Evolutionary conservation across 352 stramenopile genomes (phyloP), one percentile per base, ranked within the genome.

Genomic region (Pseudoperonospora humuli): DNA sequence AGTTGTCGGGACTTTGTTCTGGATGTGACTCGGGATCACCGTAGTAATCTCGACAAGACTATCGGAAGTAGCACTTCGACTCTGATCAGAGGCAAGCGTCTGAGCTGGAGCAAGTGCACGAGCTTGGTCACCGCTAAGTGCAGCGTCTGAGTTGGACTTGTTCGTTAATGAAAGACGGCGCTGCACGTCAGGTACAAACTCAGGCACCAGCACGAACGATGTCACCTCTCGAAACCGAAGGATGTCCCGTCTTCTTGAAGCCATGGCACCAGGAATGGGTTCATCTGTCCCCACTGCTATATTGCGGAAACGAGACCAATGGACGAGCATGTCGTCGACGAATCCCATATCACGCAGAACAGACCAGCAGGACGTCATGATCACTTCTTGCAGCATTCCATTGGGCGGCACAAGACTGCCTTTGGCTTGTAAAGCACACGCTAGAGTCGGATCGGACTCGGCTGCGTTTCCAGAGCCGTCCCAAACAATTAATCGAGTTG

Each of bases 281-380:
- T 71, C 61, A 19, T 68, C 57, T n/a, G 53, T 49, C 15, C 55
- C 61, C 2, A 90, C 56, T 1, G 67, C 52, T 15, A 90, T 48
- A 34, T 90, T 90, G 18, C 77, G 70, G 29, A 90, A 87, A 14
- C 77, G 77, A 37, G 70, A 85, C 77, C 77, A 90, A 7, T 75
- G 49, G 1, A 27, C 45, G 5, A 59, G 50, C 13, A 84, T 63
- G 21, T 34, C 23, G 3, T 67, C 29, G 0, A 63, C 24, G 29
- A 86, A 84, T 1, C 73, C 73, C 42, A 86, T 73, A 11, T 70
- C 52, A 39, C 66, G 41, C 26, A 90, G 45, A 13, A 86, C 44
- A 6, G 61, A 26, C 73, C 75, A 87, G 57, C 75, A 87, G 7
- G 75, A 86, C 32, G 76, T 52, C 44, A 90, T 67, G 10, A 82